Base-by-base conservation (phyloP, 495 filamentous ascomycete genomes). In the Alectoria sarmentosa region DNA sequence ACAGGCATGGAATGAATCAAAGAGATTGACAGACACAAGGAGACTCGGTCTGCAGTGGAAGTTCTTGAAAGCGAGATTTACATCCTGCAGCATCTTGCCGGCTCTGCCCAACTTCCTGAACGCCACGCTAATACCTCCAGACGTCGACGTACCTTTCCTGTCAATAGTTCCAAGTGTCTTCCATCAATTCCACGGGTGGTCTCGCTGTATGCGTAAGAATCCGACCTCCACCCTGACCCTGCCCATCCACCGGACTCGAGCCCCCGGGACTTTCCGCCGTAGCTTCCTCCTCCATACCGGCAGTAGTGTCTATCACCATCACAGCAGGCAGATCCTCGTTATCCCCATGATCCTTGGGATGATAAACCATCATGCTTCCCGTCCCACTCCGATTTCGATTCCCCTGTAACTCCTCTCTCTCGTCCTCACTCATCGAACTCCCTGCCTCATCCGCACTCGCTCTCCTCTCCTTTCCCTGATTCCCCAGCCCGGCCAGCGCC, bases 121-220 rank as follows among this genome's bases (percentile, higher is more conserved):
- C 65, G 56, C 60, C 56, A 46, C 60, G 62, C 61, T 61, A 48
- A 37, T n/a, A 42, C 1, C 23, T 30, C 7, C n/a, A 63, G 32
- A 54, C 10, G 19, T 21, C 4, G 15, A 30, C 26, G 1, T 11
- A 6, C 23, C 34, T 13, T 30, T 48, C n/a, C 15, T n/a, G n/a
- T 60, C 62, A 37, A 64, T 26, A n/a, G 38, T 26, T 68, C 54
- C 54, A 76, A 26, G 66, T 65, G 65, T 79, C 73, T 60, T 83
- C 73, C 90, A 97, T 96, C 75, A 98, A 75, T 77, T 98, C 94
- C 3, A 98, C 86, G 0, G 94, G 94, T 19, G 94, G 94, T 58
- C 92, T 80, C 7, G 86, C 68, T 4, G 94, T 98, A 74, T 96
- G 90, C 59, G 84, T 79, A 65, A 84, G 30, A 86, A 66, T 84